Percentiles rank a stretch among this genome's conserved stretches.
Conservation (phyloP, 306 rosid species). For the Prunus campanulata region DNA sequence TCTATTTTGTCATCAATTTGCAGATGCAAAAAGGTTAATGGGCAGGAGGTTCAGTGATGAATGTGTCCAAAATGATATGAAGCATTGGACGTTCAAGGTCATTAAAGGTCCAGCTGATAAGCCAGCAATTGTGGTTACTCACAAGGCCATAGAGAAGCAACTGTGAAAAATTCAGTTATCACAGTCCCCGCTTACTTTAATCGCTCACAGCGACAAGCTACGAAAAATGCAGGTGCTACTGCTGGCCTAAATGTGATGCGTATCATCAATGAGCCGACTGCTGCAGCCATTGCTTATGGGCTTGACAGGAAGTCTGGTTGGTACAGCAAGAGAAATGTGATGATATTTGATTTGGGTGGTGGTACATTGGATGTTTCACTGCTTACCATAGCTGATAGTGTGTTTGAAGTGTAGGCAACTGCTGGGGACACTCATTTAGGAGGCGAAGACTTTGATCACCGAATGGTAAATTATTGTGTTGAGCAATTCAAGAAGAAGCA, state of each 20-base stretch:
- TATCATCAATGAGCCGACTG: too few relatives aligned
- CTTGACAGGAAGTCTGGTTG: conserved; percentile 61
- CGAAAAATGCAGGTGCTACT: too few relatives aligned
- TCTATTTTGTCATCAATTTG: neutral
- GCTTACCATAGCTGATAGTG: neutral
- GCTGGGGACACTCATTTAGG: neutral
- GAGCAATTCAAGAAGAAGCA: conserved; percentile 17
- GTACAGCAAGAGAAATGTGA: conserved; percentile 12
- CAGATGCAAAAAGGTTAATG: too few relatives aligned
- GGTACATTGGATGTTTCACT: too few relatives aligned
- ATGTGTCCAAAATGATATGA: too few relatives aligned
- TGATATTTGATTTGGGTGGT: too few relatives aligned
- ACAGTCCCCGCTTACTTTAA: too few relatives aligned
- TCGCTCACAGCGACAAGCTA: too few relatives aligned
- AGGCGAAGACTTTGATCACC: neutral
- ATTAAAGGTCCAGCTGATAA: conserved; percentile 49
- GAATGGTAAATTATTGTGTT: conserved; percentile 18
- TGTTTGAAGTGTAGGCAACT: conserved; percentile 15
- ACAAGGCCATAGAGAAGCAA: neutral
- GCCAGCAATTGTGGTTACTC: conserved; percentile 51
- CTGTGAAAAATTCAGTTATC: too few relatives aligned
- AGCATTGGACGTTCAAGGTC: too few relatives aligned
- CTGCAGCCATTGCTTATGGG: conserved; percentile 68
- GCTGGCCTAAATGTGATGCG: too few relatives aligned
- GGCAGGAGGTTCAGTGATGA: too few relatives aligned